Percentiles rank a stretch among this genome's conserved stretches.
Conservation (phyloP, 2,329 filamentous ascomycete genomes). For the Claviceps africana region DNA sequence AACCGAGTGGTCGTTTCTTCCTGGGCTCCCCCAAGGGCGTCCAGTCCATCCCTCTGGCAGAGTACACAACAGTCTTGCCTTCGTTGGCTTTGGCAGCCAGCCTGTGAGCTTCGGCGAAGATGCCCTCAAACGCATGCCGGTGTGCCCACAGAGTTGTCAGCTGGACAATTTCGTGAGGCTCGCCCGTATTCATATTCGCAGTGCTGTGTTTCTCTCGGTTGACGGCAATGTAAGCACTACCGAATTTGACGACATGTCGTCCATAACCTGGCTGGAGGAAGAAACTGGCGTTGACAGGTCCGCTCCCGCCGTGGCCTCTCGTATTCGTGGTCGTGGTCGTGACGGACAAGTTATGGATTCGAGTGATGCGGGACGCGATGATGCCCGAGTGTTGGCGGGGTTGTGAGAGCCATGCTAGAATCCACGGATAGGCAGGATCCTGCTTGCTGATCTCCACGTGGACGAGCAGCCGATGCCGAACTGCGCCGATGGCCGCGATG, state of each 20-base stretch:
- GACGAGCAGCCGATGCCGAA: constrained; percentile 77
- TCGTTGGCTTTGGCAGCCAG: constrained; percentile 69
- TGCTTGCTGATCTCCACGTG: constrained; percentile 92
- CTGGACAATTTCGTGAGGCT: constrained; percentile 87
- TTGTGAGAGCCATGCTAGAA: constrained; percentile 84
- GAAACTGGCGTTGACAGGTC: constrained; percentile 65
- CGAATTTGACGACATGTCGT: constrained; percentile 74
- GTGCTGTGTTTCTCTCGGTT: constrained; percentile 75
- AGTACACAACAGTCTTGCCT: constrained; percentile 88
- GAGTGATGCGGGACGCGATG: constrained; percentile 42
- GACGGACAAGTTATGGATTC: constrained; percentile 46
- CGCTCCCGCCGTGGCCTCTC: constrained; percentile 43
- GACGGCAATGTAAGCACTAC: constrained; percentile 75
- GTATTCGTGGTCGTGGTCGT: constrained; percentile 45
- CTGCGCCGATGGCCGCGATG: constrained; percentile 54
- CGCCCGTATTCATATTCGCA: constrained; percentile 66
- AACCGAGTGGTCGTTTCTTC: constrained; percentile 73
- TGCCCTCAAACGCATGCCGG: constrained; percentile 74
- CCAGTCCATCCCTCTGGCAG: constrained; percentile 75
- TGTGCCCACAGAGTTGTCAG: constrained; percentile 84
- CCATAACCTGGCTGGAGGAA: constrained; percentile 84
- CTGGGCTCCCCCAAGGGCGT: constrained; percentile 68
- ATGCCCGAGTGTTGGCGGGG: constrained; percentile 54
- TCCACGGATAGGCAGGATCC: constrained; percentile 86
- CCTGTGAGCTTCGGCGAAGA: constrained; percentile 76